Percentiles rank a stretch among this genome's conserved stretches.
Evolutionary conservation across 2,329 filamentous ascomycete species (phyloP).

Genomic region (Lecanosticta acicola): DNA sequence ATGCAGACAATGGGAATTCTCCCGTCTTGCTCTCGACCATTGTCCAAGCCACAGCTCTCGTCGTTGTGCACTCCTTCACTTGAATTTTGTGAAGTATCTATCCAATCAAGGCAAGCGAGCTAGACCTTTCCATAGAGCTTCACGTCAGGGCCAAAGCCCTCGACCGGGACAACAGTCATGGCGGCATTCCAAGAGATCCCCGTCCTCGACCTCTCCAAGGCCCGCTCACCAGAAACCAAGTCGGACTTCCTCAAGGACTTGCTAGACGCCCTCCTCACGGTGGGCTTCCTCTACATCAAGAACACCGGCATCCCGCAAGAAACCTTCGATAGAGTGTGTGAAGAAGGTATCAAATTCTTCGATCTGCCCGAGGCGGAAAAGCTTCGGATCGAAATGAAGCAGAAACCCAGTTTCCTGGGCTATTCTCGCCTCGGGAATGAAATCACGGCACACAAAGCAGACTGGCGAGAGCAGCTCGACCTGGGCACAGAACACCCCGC

Average conservation of each 20-base stretch:
- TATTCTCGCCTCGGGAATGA: conserved; percentile 46
- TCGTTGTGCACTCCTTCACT: conserved; percentile 12
- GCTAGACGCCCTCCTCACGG: conserved; percentile 70
- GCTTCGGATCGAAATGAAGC: conserved; percentile 52
- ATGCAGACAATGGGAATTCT: conserved; percentile 8
- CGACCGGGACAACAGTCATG: background rate
- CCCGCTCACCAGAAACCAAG: conserved; percentile 60
- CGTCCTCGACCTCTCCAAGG: conserved; percentile 67
- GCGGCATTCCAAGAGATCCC: conserved; percentile 65
- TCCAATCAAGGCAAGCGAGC: background rate
- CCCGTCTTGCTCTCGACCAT: conserved; percentile 14
- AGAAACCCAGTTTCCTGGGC: conserved; percentile 38
- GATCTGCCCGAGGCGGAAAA: conserved; percentile 71
- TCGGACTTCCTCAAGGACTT: conserved; percentile 65
- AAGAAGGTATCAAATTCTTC: conserved; percentile 68
- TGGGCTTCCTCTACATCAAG: conserved; percentile 82
- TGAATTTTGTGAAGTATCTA: conserved; percentile 4
- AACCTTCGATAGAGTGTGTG: conserved; percentile 60
- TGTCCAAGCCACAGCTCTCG: conserved; percentile 16
- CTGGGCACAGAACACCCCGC: conserved; percentile 71
- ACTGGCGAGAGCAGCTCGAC: conserved; percentile 83
- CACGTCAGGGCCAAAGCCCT: background rate
- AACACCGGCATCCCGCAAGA: conserved; percentile 67
- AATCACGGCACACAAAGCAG: conserved; percentile 65
- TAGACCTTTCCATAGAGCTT: background rate